Conservation (phyloP, 805 yeast genomes). For the Candida xyloterini region DNA sequence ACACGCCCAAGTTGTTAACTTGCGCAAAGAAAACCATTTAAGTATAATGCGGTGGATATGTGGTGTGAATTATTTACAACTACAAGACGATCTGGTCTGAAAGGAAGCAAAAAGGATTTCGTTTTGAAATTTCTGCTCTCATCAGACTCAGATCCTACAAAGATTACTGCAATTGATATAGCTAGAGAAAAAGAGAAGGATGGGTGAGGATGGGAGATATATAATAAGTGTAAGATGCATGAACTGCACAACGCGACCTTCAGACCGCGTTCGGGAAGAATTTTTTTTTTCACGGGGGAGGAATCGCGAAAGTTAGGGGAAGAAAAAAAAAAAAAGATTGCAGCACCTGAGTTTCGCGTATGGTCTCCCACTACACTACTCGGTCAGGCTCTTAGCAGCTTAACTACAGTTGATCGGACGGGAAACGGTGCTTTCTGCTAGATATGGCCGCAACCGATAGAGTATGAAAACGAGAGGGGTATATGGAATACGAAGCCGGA, state of each 20-base stretch:
- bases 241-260: neutral
- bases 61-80: neutral
- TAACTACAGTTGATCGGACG: conserved; percentile 61
- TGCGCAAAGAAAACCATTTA: neutral
- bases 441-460: conserved; percentile 55
- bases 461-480: conserved; percentile 10
- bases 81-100: neutral
- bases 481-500: conserved; percentile 1
- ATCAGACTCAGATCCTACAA: neutral
- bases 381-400: conserved; percentile 40
- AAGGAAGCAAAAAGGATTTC: neutral
- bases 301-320: neutral
- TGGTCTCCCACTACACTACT: conserved; percentile 60
- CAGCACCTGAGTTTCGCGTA: conserved; percentile 56
- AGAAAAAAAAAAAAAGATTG: conserved; percentile 16
- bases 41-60: neutral
- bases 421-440: conserved; percentile 59
- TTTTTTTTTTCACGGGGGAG: neutral
- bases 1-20: conserved; percentile 3
- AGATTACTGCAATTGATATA: neutral
- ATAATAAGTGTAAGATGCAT: neutral
- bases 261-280: neutral
- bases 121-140: no score
- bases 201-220: neutral
- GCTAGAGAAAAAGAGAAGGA: no score